Conservation (phyloP, 352 stramenopile genomes). For the Phytophthora podocarpi region DNA sequence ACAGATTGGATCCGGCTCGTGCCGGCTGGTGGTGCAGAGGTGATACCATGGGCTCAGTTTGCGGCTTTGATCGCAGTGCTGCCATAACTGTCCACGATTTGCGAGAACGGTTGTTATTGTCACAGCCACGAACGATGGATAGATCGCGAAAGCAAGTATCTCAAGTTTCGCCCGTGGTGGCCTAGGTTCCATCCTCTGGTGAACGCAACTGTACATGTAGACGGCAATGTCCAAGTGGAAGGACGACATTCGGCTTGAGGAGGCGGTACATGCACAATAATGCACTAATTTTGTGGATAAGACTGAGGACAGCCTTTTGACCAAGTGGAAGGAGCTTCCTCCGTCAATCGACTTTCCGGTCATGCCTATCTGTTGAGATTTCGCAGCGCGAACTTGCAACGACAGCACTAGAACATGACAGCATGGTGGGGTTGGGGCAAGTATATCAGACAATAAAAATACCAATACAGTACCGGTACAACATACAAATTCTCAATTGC, state of each 20-base stretch:
- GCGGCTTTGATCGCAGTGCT: conserved; percentile 3
- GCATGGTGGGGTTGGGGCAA: no score
- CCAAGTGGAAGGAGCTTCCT: conserved; percentile 1
- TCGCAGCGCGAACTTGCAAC: conserved; percentile 12
- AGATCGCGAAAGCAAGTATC: no score
- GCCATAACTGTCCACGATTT: conserved; percentile 13
- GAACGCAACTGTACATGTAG: neutral
- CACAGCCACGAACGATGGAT: no score
- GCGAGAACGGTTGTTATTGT: no score
- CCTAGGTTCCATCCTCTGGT: no score
- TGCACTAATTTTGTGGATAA: conserved; percentile 8
- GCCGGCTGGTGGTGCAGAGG: conserved; percentile 8
- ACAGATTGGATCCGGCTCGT: neutral
- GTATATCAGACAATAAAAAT: no score
- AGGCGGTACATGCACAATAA: no score
- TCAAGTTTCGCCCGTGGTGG: no score
- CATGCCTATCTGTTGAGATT: conserved; percentile 15
- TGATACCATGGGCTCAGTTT: neutral
- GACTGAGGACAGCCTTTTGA: neutral
- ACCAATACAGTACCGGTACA: no score
- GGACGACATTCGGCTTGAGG: conserved; percentile 14
- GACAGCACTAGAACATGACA: neutral
- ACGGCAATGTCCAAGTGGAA: neutral
- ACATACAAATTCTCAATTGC: no score
- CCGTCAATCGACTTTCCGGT: conserved; percentile 1